These are phyloP conservation scores for Diaporthe ilicicola DNA, from an alignment of 2,329 filamentous ascomycete species.

Conservation along the genomic window DNA sequence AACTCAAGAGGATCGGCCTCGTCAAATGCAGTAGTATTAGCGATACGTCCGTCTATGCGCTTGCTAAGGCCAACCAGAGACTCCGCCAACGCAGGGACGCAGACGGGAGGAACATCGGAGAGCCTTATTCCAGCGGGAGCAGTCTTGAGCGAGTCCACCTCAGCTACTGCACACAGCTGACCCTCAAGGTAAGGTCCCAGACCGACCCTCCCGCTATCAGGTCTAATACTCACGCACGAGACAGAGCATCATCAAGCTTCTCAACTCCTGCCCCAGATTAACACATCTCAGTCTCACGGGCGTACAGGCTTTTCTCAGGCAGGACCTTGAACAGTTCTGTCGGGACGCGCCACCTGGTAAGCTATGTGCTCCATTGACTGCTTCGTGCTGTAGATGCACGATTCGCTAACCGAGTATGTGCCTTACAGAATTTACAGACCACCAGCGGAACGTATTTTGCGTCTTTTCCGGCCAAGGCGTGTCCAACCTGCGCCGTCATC, in stretches of 20 bases:
- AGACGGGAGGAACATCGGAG: conserved; percentile 55
- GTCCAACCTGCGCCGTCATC: conserved; percentile 75
- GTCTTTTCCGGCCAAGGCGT: conserved; percentile 95
- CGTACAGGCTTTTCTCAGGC: conserved; percentile 86
- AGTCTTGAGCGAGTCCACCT: conserved; percentile 94
- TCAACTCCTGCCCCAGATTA: conserved; percentile 90
- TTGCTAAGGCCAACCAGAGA: conserved; percentile 75
- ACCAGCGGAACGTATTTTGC: conserved; percentile 95
- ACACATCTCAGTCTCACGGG: conserved; percentile 96
- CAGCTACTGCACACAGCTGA: conserved; percentile 90
- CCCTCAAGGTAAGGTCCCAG: conserved; percentile 71
- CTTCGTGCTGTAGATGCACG: neutral
- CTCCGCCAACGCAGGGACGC: conserved; percentile 58
- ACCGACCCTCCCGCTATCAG: neutral
- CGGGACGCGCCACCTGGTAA: conserved; percentile 80
- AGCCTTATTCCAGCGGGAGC: conserved; percentile 63
- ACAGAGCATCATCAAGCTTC: conserved; percentile 86
- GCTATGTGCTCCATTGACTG: conserved; percentile 34
- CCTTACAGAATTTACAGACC: conserved; percentile 85
- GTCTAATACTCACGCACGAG: conserved; percentile 42
- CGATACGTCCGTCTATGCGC: conserved; percentile 84
- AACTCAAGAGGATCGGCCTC: conserved; percentile 91
- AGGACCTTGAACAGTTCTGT: conserved; percentile 86
- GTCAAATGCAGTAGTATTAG: conserved; percentile 95
- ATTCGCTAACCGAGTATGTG: conserved; percentile 5